Conservation (phyloP, 2,329 filamentous ascomycete genomes). For the Epichloe glyceriae region DNA sequence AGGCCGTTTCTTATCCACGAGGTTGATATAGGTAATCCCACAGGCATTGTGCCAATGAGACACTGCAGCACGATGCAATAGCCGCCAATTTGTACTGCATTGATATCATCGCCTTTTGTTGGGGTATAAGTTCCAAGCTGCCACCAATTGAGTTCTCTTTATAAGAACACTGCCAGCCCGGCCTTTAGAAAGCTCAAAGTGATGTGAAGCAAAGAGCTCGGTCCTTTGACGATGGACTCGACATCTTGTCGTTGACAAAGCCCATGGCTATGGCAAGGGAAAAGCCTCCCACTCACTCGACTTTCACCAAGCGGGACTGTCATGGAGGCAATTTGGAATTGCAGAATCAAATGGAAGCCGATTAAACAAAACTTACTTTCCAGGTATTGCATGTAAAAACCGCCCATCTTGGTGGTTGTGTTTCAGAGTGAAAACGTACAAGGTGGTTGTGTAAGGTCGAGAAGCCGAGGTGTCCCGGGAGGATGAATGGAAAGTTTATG, state of each 20-base stretch:
- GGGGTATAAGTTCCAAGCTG: not conserved
- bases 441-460: slow-evolving; percentile 2
- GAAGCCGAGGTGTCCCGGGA: slow-evolving; percentile 6
- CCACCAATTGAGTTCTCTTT: not conserved
- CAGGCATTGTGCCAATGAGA: not conserved
- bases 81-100: not conserved
- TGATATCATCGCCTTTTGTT: not conserved
- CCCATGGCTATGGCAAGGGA: too few species aligned
- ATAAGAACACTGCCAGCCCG: not conserved
- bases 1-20: not conserved
- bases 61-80: not conserved
- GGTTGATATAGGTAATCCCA: not conserved
- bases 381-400: slow-evolving; percentile 61
- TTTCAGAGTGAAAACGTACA: slow-evolving; percentile 13
- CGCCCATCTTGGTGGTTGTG: slow-evolving; percentile 36
- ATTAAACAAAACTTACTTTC: slow-evolving; percentile 47
- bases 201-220: not conserved
- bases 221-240: not conserved
- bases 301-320: not conserved
- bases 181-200: not conserved
- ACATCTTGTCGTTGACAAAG: not conserved
- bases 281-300: too few species aligned
- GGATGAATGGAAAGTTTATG: slow-evolving; percentile 8
- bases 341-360: not conserved
- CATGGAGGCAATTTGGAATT: not conserved